Evolutionary conservation across 495 filamentous ascomycete genomes (phyloP), one percentile per base, ranked within the genome.

Genomic region (Trichoderma orchidacearum): DNA sequence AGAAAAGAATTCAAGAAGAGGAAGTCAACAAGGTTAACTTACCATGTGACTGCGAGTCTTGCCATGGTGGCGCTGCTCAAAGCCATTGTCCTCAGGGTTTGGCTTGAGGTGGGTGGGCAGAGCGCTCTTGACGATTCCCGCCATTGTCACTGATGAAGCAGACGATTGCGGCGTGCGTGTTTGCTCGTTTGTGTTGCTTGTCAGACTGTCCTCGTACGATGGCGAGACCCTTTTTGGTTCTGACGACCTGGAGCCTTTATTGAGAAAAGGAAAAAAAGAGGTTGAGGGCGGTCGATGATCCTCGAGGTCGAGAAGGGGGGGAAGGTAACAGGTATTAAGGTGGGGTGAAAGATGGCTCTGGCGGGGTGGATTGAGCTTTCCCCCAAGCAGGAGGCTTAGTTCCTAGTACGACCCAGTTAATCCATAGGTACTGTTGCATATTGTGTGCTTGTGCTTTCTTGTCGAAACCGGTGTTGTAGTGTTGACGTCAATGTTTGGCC

Each of bases 11-110:
- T 32, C 30, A 30, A 53, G 51, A 35, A 54, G n/a, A 18, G 13
- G 56, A 61, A 51, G 31, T 18, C 12, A 11, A 35, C 18, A 11
- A 32, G 21, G 34, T 51, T 31, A 51, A 89, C 90, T 84, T 73
- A 95, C 91, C 86, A 96, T 88, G 72, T 95, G 90, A 32, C 89
- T 94, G 67, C 91, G 87, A 55, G 89, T 85, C 81, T 96, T 96
- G 63, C 89, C 90, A 72, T 96, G 91, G 67, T 95, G 90, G 73
- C 87, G 88, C 62, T 80, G 75, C 66, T 72, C 66, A 50, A 78
- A 75, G 60, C 79, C 77, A 61, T 73, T 61, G 58, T 63, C 64
- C 13, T 62, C 54, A n/a, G 64, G 74, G 56, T 71, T 66, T 53
- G 65, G 67, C 76, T 85, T 88, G 59, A 96, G 80, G 75, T 94